A percentile compares a stretch with the other conserved stretches of the same genome.
Evolutionary conservation across 164 flowering plant genomes (phyloP).

Genomic region (Echeveria elegans): DNA sequence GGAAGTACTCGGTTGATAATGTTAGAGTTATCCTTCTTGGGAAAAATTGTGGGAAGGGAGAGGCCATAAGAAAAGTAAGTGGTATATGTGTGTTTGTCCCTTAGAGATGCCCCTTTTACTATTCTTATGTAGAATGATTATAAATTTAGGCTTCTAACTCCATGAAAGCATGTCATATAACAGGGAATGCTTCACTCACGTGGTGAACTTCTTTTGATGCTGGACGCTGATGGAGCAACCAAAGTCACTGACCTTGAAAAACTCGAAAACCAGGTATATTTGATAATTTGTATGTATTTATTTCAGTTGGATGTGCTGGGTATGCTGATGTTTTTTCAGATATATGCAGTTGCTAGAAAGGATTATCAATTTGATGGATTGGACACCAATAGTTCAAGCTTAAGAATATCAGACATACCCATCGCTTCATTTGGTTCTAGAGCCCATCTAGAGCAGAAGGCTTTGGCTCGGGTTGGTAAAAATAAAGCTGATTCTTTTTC

Average conservation of each 20-base stretch:
- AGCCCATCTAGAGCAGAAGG: neutral
- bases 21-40: conserved; percentile 89
- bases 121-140: too few species aligned
- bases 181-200: conserved; percentile 99
- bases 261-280: conserved; percentile 77
- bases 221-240: conserved; percentile 99
- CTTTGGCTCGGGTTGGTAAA: neutral
- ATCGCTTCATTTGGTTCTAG: neutral
- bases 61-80: conserved; percentile 76
- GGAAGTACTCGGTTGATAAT: conserved; percentile 57
- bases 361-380: conserved; percentile 30
- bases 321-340: conserved; percentile 40
- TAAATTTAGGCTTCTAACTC: conserved; percentile 7
- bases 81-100: too few species aligned
- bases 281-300: neutral
- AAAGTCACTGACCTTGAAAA: conserved; percentile 82
- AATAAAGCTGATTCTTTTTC: neutral
- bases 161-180: conserved; percentile 68
- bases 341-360: conserved; percentile 45
- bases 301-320: neutral
- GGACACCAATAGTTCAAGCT: conserved; percentile 25
- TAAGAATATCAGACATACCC: conserved; percentile 39
- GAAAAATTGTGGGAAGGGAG: conserved; percentile 90
- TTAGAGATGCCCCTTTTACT: too few species aligned
- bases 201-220: conserved; percentile 89